A percentile compares a stretch with the other conserved stretches of the same genome.
Evolutionary conservation across 164 flowering plant species (phyloP).

Genomic region (Malania oleifera): DNA sequence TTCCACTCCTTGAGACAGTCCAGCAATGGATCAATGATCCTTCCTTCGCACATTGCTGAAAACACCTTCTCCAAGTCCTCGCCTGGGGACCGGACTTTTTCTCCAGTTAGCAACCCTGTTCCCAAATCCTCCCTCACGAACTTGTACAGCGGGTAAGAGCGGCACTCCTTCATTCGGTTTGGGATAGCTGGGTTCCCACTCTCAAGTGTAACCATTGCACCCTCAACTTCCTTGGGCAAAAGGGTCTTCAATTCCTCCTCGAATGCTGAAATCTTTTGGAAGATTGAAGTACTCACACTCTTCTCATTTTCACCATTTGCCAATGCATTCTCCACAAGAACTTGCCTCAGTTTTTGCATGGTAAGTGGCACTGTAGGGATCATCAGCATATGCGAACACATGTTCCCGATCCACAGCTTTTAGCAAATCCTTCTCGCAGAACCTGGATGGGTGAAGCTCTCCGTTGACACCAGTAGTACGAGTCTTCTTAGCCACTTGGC

Average conservation of each 20-base stretch:
- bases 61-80: slow-evolving; percentile 45
- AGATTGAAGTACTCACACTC: slow-evolving; percentile 26
- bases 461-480: slow-evolving; percentile 30
- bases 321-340: slow-evolving; percentile 35
- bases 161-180: slow-evolving; percentile 31
- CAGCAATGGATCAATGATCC: slow-evolving; percentile 34
- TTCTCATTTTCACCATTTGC: slow-evolving; percentile 32
- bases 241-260: slow-evolving; percentile 32
- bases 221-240: slow-evolving; percentile 35
- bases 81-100: slow-evolving; percentile 32
- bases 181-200: slow-evolving; percentile 24
- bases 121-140: slow-evolving; percentile 36
- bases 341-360: slow-evolving; percentile 43
- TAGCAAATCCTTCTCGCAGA: slow-evolving; percentile 43
- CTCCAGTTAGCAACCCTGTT: slow-evolving; percentile 28
- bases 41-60: slow-evolving; percentile 37
- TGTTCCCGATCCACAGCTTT: slow-evolving; percentile 34
- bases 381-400: slow-evolving; percentile 34
- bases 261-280: slow-evolving; percentile 33
- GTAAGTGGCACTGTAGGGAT: slow-evolving; percentile 40
- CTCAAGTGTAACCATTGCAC: slow-evolving; percentile 20
- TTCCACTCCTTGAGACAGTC: slow-evolving; percentile 35
- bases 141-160: slow-evolving; percentile 40
- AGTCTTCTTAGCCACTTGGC: slow-evolving; percentile 29
- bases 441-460: slow-evolving; percentile 38